Conservation (phyloP, 2,329 filamentous ascomycete species). For the Capronia americana region DNA sequence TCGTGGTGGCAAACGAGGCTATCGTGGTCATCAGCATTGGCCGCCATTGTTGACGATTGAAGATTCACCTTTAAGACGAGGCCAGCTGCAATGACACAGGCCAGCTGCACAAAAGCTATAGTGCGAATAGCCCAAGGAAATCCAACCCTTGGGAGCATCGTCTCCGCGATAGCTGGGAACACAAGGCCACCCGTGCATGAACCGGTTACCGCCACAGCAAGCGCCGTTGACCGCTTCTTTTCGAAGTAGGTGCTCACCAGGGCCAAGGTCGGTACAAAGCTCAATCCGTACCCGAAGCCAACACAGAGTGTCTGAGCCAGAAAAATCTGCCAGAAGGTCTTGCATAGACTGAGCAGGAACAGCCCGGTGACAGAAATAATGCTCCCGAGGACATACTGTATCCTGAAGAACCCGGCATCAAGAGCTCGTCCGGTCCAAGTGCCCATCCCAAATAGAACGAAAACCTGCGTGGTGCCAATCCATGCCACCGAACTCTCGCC, state of each 20-base stretch:
- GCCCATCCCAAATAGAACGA: constrained; percentile 58
- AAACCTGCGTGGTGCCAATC: constrained; percentile 60
- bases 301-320: constrained; percentile 62
- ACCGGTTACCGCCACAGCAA: constrained; percentile 66
- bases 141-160: constrained; percentile 65
- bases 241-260: constrained; percentile 67
- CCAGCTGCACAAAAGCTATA: constrained; percentile 65
- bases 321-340: constrained; percentile 58
- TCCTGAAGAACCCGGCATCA: constrained; percentile 59
- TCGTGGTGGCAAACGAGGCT: constrained; percentile 57
- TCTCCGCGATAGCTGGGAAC: constrained; percentile 64
- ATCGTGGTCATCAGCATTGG: constrained; percentile 44
- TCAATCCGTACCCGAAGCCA: constrained; percentile 61
- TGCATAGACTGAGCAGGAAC: constrained; percentile 58
- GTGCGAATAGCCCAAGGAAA: constrained; percentile 69
- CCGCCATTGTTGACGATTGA: neutral
- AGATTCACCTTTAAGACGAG: constrained; percentile 57
- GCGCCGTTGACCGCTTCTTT: constrained; percentile 61
- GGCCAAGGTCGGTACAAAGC: constrained; percentile 61
- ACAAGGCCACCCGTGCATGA: constrained; percentile 68
- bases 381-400: constrained; percentile 52
- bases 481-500: constrained; percentile 58
- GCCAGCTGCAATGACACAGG: constrained; percentile 47
- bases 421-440: constrained; percentile 59
- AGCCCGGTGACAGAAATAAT: constrained; percentile 54